Conservation (phyloP, 805 yeast genomes). For the Lipomyces lipofer region DNA sequence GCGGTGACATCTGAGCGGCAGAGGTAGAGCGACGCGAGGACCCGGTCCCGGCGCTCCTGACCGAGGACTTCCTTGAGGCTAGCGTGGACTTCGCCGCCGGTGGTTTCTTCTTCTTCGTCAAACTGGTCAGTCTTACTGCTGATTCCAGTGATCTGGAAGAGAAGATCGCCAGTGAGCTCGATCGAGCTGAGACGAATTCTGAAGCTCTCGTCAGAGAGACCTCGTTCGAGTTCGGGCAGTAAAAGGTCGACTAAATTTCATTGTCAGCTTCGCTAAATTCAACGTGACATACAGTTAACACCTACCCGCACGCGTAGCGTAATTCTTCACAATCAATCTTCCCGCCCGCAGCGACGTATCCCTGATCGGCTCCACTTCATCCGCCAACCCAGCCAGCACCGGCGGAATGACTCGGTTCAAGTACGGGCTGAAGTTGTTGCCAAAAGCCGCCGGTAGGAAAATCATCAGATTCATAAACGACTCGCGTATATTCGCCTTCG, state of each 20-base stretch:
- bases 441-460: slow-evolving; percentile 92
- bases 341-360: slow-evolving; percentile 92
- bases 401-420: slow-evolving; percentile 86
- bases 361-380: slow-evolving; percentile 78
- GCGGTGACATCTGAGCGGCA: slow-evolving; percentile 92
- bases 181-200: slow-evolving; percentile 92
- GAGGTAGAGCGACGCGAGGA: slow-evolving; percentile 81
- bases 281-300: neutral
- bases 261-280: neutral
- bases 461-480: slow-evolving; percentile 89
- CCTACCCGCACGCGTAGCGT: slow-evolving; percentile 72
- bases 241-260: slow-evolving; percentile 64
- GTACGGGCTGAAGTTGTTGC: slow-evolving; percentile 87
- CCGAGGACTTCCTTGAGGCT: slow-evolving; percentile 80
- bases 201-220: slow-evolving; percentile 76
- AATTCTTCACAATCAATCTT: slow-evolving; percentile 83
- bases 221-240: slow-evolving; percentile 89
- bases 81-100: slow-evolving; percentile 52
- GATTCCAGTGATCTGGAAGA: slow-evolving; percentile 92
- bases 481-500: slow-evolving; percentile 75
- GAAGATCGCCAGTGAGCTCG: slow-evolving; percentile 89
- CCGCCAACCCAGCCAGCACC: slow-evolving; percentile 87
- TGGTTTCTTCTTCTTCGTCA: slow-evolving; percentile 45
- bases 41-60: slow-evolving; percentile 79
- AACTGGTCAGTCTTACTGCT: slow-evolving; percentile 51